These are phyloP conservation scores for Didymella glomerata DNA, from an alignment of 2,329 filamentous ascomycete genomes.

Conservation along the genomic window DNA sequence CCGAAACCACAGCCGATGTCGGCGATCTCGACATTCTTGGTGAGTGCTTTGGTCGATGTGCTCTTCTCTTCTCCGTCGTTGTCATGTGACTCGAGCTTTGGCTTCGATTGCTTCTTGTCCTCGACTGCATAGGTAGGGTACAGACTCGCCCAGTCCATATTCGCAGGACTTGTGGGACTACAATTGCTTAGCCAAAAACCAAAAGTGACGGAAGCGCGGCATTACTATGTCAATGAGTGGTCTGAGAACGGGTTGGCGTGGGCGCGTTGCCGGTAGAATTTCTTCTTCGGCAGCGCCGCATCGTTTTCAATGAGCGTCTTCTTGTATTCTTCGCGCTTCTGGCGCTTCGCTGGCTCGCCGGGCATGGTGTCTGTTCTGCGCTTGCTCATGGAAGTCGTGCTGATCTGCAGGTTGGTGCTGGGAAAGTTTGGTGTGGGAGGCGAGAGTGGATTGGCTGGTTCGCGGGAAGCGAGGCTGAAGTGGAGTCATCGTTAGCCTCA, in stretches of 20 bases:
- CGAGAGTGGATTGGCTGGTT: conserved; percentile 31
- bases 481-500: conserved; percentile 43
- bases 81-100: conserved; percentile 39
- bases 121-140: conserved; percentile 73
- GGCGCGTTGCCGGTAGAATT: conserved; percentile 93
- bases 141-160: conserved; percentile 91
- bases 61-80: conserved; percentile 33
- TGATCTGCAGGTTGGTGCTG: conserved; percentile 18
- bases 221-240: conserved; percentile 85
- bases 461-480: conserved; percentile 32
- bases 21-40: conserved; percentile 83
- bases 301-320: conserved; percentile 51
- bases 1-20: conserved; percentile 98
- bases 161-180: conserved; percentile 78
- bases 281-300: conserved; percentile 83
- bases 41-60: conserved; percentile 50
- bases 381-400: conserved; percentile 21
- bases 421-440: conserved; percentile 22
- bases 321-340: conserved; percentile 59
- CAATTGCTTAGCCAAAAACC: conserved; percentile 26
- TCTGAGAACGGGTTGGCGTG: conserved; percentile 99
- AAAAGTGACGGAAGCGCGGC: background rate
- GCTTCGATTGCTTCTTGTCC: background rate
- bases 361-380: conserved; percentile 38
- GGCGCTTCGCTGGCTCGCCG: conserved; percentile 50